Evolutionary conservation across 2,329 filamentous ascomycete genomes (phyloP).

Genomic region (Acrodontium crateriforme): DNA sequence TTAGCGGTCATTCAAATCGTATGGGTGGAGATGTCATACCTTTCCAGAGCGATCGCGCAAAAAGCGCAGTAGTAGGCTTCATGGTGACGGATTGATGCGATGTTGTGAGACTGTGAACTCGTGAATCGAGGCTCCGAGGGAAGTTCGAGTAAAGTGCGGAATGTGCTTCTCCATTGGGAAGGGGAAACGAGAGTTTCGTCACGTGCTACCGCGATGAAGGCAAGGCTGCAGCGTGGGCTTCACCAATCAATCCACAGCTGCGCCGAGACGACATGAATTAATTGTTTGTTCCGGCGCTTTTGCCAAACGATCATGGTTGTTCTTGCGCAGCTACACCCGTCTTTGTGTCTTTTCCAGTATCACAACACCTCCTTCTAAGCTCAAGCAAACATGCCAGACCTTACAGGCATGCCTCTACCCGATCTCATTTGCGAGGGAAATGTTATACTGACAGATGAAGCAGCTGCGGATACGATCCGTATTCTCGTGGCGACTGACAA

Average conservation of each 20-base stretch:
- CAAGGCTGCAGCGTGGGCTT: conserved; percentile 5
- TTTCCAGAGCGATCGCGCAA: conserved; percentile 75
- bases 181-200: conserved; percentile 1
- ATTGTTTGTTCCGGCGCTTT: too few relatives aligned
- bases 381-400: conserved; percentile 7
- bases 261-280: too few relatives aligned
- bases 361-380: background rate
- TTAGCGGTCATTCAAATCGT: too few relatives aligned
- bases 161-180: conserved; percentile 1
- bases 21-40: conserved; percentile 45
- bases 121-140: background rate
- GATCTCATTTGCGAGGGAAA: conserved; percentile 3
- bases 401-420: conserved; percentile 7
- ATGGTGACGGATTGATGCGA: conserved; percentile 9
- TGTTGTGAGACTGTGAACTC: too few relatives aligned
- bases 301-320: too few relatives aligned
- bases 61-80: conserved; percentile 16
- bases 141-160: conserved; percentile 1
- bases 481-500: conserved; percentile 93
- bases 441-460: conserved; percentile 1
- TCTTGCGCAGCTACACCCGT: too few relatives aligned
- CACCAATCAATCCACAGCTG: too few relatives aligned
- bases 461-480: conserved; percentile 70
- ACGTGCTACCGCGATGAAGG: too few relatives aligned
- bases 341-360: background rate